Evolutionary conservation across 2,329 filamentous ascomycete species (phyloP).

Genomic region (Fusarium nanum): DNA sequence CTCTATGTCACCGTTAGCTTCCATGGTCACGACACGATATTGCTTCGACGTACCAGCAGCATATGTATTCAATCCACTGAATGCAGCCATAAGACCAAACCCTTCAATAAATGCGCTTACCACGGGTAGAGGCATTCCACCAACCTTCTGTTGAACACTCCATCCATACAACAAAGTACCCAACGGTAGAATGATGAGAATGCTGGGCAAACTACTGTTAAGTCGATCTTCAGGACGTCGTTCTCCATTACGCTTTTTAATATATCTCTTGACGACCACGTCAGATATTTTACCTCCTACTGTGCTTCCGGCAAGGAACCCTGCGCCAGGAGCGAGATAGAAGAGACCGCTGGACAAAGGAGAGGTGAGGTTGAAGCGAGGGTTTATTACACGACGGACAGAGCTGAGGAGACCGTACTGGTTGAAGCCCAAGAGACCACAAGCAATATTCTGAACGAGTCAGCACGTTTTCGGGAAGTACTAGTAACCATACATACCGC

Average conservation of each 20-base stretch:
- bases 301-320: constrained; percentile 73
- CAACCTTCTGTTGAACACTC: constrained; percentile 49
- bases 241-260: constrained; percentile 51
- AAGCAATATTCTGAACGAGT: constrained; percentile 40
- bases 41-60: constrained; percentile 48
- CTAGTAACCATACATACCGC: constrained; percentile 15
- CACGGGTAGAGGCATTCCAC: constrained; percentile 51
- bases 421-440: constrained; percentile 43
- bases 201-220: constrained; percentile 47
- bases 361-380: constrained; percentile 72
- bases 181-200: constrained; percentile 50
- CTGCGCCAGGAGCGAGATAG: constrained; percentile 75
- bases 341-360: constrained; percentile 74
- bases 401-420: constrained; percentile 69
- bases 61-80: constrained; percentile 55
- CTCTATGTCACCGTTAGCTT: constrained; percentile 29
- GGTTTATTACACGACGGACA: constrained; percentile 75
- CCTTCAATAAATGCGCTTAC: constrained; percentile 50
- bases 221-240: constrained; percentile 50
- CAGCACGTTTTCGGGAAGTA: accelerated
- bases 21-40: accelerated
- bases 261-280: constrained; percentile 54
- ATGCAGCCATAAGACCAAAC: constrained; percentile 52
- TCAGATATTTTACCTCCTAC: constrained; percentile 67
- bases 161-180: constrained; percentile 52